phyloP scores from a whole-genome alignment of 2,329 filamentous ascomycete genomes.

The Phyllachora maydis region DNA sequence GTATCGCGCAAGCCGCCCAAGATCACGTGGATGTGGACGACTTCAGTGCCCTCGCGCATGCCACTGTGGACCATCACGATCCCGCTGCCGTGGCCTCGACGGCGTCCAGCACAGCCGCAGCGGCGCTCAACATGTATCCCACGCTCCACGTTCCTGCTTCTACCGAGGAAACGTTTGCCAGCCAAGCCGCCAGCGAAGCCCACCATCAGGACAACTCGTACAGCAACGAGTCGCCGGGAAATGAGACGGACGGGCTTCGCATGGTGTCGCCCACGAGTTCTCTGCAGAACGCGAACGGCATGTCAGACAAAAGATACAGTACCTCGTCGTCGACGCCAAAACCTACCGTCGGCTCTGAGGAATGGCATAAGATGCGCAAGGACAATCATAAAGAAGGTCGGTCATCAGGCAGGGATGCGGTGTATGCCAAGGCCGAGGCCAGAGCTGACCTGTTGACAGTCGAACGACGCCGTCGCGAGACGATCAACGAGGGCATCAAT shows the following conservation, averaged over 20 bases:
- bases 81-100: slow-evolving; percentile 27
- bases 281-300: too few relatives aligned
- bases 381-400: slow-evolving; percentile 98
- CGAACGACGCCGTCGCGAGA: slow-evolving; percentile 87
- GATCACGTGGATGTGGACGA: slow-evolving; percentile 26
- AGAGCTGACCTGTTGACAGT: slow-evolving; percentile 41
- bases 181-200: slow-evolving; percentile 19
- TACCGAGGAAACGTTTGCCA: slow-evolving; percentile 38
- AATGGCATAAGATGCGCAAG: slow-evolving; percentile 94
- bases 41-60: slow-evolving; percentile 34
- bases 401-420: too few relatives aligned
- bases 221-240: slow-evolving; percentile 12
- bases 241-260: slow-evolving; percentile 14
- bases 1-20: slow-evolving; percentile 18
- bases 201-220: too few relatives aligned
- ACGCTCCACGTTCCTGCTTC: slow-evolving; percentile 34
- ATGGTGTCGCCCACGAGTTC: slow-evolving; percentile 5
- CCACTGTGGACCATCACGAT: slow-evolving; percentile 24
- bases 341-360: slow-evolving; percentile 81
- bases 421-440: too few relatives aligned
- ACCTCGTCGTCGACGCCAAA: too few relatives aligned
- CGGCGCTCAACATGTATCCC: slow-evolving; percentile 36
- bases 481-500: slow-evolving; percentile 97
- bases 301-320: too few relatives aligned
- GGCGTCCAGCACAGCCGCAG: slow-evolving; percentile 37